phyloP scores from a whole-genome alignment of 2,329 filamentous ascomycete genomes.

The Diplodia intermedia region DNA sequence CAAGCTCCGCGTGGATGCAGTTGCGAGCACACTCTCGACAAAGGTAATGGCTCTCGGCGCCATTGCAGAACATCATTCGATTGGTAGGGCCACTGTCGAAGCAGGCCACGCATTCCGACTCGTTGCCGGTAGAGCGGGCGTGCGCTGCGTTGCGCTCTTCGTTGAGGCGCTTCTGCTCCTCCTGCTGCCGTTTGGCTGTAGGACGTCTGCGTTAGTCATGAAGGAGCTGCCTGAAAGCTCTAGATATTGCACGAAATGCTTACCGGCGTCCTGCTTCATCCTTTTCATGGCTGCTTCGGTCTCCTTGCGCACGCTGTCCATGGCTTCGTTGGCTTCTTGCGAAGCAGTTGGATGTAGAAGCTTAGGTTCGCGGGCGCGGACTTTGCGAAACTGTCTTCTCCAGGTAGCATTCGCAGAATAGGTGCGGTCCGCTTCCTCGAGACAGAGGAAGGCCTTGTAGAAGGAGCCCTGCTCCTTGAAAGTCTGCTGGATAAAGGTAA shows the following conservation, averaged over 20 bases:
- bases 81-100: conserved; percentile 71
- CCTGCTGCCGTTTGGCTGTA: conserved; percentile 41
- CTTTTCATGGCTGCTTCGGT: conserved; percentile 41
- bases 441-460: conserved; percentile 47
- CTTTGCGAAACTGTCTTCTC: conserved; percentile 34
- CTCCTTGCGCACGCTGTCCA: conserved; percentile 31
- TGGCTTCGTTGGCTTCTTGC: neutral
- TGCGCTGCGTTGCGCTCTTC: conserved; percentile 48
- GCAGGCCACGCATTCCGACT: conserved; percentile 75
- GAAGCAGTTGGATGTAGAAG: neutral
- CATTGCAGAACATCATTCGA: conserved; percentile 72
- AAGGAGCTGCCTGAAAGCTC: neutral
- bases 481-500: conserved; percentile 45
- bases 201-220: conserved; percentile 19
- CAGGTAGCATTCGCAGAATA: conserved; percentile 46
- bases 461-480: conserved; percentile 44
- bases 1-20: conserved; percentile 72
- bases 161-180: conserved; percentile 36
- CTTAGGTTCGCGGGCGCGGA: conserved; percentile 33
- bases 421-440: conserved; percentile 43
- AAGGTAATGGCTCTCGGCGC: conserved; percentile 68
- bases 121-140: conserved; percentile 50
- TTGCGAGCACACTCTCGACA: conserved; percentile 70
- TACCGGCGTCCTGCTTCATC: conserved; percentile 37
- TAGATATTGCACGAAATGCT: conserved; percentile 20